Evolutionary conservation across 23 red algal species (phyloP).

Genomic region (Gracilaria domingensis): DNA sequence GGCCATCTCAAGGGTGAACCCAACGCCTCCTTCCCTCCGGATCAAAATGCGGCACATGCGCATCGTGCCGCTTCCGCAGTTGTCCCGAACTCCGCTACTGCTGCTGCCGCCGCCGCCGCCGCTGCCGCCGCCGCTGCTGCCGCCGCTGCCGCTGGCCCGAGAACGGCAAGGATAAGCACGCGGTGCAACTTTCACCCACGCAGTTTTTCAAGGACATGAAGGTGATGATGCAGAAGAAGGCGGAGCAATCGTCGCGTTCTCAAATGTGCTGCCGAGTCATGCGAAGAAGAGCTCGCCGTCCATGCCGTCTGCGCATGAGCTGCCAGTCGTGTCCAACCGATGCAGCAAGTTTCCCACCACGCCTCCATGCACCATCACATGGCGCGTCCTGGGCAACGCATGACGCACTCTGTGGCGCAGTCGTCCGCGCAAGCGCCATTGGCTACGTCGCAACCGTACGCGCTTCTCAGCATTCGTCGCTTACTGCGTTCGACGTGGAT

Average conservation of each 20-base stretch:
- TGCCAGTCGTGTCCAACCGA: neutral
- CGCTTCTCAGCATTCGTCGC: neutral
- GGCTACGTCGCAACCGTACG: slow-evolving; percentile 10
- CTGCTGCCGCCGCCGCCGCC: neutral
- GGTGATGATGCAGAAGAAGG: slow-evolving; percentile 62
- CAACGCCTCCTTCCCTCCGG: neutral
- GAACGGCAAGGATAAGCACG: neutral
- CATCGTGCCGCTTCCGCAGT: neutral
- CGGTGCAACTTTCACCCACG: slow-evolving; percentile 44
- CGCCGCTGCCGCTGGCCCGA: neutral
- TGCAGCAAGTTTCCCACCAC: neutral
- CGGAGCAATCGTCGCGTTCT: slow-evolving; percentile 7
- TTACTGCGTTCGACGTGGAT: slow-evolving; percentile 49
- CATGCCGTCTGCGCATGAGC: neutral
- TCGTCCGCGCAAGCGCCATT: neutral
- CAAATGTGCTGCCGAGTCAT: neutral
- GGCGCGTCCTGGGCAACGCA: neutral
- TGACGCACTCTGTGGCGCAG: neutral
- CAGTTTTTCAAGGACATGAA: slow-evolving; percentile 69
- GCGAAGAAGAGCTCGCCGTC: neutral
- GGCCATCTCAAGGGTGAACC: neutral
- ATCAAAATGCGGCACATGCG: no score
- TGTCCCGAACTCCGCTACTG: neutral
- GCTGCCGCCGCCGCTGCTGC: neutral
- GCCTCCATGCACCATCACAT: no score